phyloP scores from a whole-genome alignment of 352 stramenopile genomes.

The Globisporangium alternatum region DNA sequence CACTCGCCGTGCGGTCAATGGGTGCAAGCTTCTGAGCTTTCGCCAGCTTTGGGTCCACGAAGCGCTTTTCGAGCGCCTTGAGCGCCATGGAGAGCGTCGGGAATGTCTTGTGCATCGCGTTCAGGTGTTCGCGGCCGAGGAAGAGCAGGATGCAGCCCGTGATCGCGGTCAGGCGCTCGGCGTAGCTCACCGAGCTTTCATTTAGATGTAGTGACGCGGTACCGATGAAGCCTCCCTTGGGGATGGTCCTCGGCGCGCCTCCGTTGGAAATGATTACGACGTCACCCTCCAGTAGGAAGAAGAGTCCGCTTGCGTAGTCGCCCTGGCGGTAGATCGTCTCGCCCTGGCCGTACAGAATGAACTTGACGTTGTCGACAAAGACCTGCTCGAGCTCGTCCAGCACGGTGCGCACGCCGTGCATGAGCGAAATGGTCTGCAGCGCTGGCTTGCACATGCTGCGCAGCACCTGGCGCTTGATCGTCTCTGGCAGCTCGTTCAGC shows the following conservation, averaged over 20 bases:
- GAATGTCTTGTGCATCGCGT: constrained; percentile 59
- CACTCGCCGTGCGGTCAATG: constrained; percentile 8
- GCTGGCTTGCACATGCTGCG: constrained; percentile 29
- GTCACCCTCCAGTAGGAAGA: constrained; percentile 56
- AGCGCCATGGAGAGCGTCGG: constrained; percentile 60
- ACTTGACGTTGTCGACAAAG: constrained; percentile 30
- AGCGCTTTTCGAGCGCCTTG: constrained; percentile 50
- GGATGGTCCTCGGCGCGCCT: constrained; percentile 16
- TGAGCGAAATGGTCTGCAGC: constrained; percentile 25
- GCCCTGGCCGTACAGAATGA: constrained; percentile 35
- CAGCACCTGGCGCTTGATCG: constrained; percentile 29
- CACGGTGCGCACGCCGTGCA: constrained; percentile 18
- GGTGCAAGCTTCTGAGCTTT: constrained; percentile 22
- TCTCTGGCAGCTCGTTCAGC: constrained; percentile 25
- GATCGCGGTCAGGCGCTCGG: constrained; percentile 51
- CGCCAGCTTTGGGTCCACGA: constrained; percentile 43
- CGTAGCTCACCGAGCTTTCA: constrained; percentile 53
- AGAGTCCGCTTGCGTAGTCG: constrained; percentile 59
- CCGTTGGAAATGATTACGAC: constrained; percentile 31
- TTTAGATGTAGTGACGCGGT: constrained; percentile 46
- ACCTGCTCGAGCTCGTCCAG: constrained; percentile 30
- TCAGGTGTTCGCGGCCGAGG: constrained; percentile 46
- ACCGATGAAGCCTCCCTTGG: constrained; percentile 49
- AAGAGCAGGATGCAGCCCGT: constrained; percentile 59
- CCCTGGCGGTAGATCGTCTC: constrained; percentile 34